Base-by-base conservation (phyloP, 2,329 filamentous ascomycete species). In the Fusarium austroafricanum region DNA sequence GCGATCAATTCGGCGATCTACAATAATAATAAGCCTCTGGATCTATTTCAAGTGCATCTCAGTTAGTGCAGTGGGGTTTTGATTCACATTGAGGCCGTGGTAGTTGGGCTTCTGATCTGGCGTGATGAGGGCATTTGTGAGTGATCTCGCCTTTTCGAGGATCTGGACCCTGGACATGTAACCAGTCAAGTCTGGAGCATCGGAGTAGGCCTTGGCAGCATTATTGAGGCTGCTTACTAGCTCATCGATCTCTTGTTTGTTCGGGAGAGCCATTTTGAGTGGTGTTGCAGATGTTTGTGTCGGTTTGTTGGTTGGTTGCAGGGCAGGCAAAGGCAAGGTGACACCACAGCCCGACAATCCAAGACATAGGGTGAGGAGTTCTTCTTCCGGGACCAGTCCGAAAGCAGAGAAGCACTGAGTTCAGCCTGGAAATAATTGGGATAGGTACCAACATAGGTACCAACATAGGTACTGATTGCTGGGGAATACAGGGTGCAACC, bases 51-150 rank as follows among this genome's bases (percentile, higher is more conserved):
- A 9, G n/a, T 15, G 20, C 5, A 5, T 15, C 1, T 14, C 3
- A 6, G 12, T 3, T 9, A 5, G 2, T 20, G 10, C 15, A 20
- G n/a, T 1, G 38, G 6, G 6, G 8, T 11, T 6, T 29, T 7
- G 7, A 51, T 75, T 42, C 35, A 76, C 75, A 51, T 78, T 74
- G 21, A 78, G 67, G 10, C 75, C 75, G 64, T 78, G 76, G 39
- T 77, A 75, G 40, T 76, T 76, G n/a, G 75, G 75, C 17, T 67
- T 71, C 65, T 74, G 68, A 28, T 78, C 75, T 2, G 75, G 69
- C 2, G 72, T 61, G 35, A 73, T 69, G 29, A 77, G 61, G 10
- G 75, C 58, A 23, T 74, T 65, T 9, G 69, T 71, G 18, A 78
- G 58, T n/a, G 70, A 33, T 54, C 71, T 75, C 6, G 71, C 71